Evolutionary conservation across 2,329 filamentous ascomycete species (phyloP), one percentile per base, ranked within the genome.

Genomic region (Apiospora koreana): DNA sequence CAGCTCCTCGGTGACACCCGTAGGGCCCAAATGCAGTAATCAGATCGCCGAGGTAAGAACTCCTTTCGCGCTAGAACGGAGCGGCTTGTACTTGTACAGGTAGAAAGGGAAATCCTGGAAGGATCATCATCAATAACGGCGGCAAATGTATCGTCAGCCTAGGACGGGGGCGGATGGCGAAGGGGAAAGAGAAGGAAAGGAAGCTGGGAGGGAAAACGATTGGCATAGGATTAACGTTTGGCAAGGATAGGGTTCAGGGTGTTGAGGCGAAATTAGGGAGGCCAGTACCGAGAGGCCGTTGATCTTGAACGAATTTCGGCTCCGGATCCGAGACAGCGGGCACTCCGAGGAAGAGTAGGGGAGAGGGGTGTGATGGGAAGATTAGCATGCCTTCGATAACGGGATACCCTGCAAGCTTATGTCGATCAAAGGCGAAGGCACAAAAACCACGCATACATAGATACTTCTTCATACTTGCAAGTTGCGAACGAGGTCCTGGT

Each of bases 1-100:
- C 31, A 62, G 18, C 54, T 62, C 12, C 25, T 67, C 65, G 65
- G 65, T 42, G 65, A 67, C 65, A 67, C 42, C 65, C 65, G 65
- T 31, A 67, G 65, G 7, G 42, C 65, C 65, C 65, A 46, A 67
- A 67, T n/a, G 42, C 25, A 67, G 42, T 46, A 35, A 46, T 35
- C 42, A 46, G 16, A 67, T 67, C 65, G 42, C 16, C 45, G 25
- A 21, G 2, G 42, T 21, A 28, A 46, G 18, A 25, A 46, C 42
- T 8, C 18, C 16, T 67, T n/a, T 43, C 28, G 28, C 38, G 21
- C 42, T 35, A 43, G 25, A 46, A n/a, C 41, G 25, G 65, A 23
- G 65, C 31, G 65, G 65, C 42, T 46, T 28, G 21, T 23, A 65
- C 42, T 46, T 28, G 21, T 23, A 65, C 41, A 25, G 28, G 62